These are phyloP conservation scores for Warburgia ugandensis DNA, from an alignment of 164 flowering plant species.

Conservation along the genomic window DNA sequence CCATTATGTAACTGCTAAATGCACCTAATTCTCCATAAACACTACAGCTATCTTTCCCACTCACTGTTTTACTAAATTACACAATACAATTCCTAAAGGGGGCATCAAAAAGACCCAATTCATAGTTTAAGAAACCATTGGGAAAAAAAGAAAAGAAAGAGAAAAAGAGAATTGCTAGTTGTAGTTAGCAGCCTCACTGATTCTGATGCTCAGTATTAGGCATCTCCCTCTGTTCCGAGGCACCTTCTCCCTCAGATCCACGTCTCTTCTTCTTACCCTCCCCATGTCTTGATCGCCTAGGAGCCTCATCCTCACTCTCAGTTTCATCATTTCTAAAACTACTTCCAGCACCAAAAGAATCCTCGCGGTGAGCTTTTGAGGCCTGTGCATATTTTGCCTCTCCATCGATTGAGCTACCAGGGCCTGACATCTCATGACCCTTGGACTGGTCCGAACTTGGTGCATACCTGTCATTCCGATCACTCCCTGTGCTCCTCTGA, in stretches of 20 bases:
- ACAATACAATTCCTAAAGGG: too few relatives aligned
- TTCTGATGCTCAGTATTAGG: too few relatives aligned
- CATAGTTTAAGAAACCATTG: too few relatives aligned
- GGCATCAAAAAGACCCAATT: too few relatives aligned
- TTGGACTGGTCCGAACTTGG: constrained; percentile 40
- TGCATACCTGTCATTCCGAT: constrained; percentile 38
- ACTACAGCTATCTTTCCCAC: too few relatives aligned
- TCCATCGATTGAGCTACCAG: constrained; percentile 30
- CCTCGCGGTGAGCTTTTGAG: constrained; percentile 32
- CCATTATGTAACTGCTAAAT: too few relatives aligned
- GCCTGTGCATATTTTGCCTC: constrained; percentile 38
- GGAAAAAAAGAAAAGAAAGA: too few relatives aligned
- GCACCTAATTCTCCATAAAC: too few relatives aligned
- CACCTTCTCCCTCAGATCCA: constrained; percentile 25
- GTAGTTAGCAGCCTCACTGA: too few relatives aligned
- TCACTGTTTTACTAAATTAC: too few relatives aligned
- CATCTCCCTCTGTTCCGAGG: constrained; percentile 14
- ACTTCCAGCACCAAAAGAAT: constrained; percentile 39
- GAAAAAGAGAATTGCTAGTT: too few relatives aligned
- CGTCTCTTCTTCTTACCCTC: constrained; percentile 82
- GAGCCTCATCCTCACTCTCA: constrained; percentile 98
- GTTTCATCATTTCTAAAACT: constrained; percentile 65
- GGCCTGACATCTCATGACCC: constrained; percentile 35
- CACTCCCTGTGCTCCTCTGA: constrained; percentile 38
- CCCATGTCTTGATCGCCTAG: constrained; percentile 85